Base-by-base conservation (phyloP, 2,329 filamentous ascomycete species). In the Fusarium illudens region DNA sequence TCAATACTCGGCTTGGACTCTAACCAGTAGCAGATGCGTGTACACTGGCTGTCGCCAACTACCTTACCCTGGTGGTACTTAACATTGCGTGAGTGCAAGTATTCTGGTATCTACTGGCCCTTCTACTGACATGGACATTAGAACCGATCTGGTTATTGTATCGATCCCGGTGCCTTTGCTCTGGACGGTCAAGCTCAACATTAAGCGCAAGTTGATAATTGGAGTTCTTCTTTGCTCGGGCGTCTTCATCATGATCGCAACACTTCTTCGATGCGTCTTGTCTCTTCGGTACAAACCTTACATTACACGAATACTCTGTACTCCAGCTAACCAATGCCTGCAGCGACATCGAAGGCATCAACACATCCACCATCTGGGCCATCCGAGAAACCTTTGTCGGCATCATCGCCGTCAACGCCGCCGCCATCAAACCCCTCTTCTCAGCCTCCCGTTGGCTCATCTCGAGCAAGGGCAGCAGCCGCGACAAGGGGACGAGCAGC, bases 341-440 rank as follows among this genome's bases (percentile, higher is more conserved):
- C 17, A 70, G 73, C 25, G 71, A 77, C 25, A 77, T 80, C 34
- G 48, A 78, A 17, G 75, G 74, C 15, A 79, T 81, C 70, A 80
- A 81, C 59, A 65, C 75, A 3, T 77, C 76, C 22, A 80, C 79
- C 0, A 80, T 81, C 19, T 82, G 80, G 81, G 79, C 78, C 12
- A 80, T 81, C 15, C 76, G 81, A 44, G 81, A 83, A 68, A 81
- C 79, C 3, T 82, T 83, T 39, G 77, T 82, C 30, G 80, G 75
- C n/a, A 79, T 82, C 50, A 76, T 83, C 33, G 79, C 79, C 46
- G 78, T 81, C 51, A 82, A 81, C 58, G 74, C 77, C n/a, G 78
- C 80, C 2, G 75, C 75, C 19, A 81, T 82, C 60, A 81, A 79
- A 30, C 79, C 79, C 3, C 70, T 81, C 13, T 80, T 82, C 72